These are phyloP conservation scores for Citrus trifoliata DNA, from an alignment of 345 rosid species.

Conservation along the genomic window DNA sequence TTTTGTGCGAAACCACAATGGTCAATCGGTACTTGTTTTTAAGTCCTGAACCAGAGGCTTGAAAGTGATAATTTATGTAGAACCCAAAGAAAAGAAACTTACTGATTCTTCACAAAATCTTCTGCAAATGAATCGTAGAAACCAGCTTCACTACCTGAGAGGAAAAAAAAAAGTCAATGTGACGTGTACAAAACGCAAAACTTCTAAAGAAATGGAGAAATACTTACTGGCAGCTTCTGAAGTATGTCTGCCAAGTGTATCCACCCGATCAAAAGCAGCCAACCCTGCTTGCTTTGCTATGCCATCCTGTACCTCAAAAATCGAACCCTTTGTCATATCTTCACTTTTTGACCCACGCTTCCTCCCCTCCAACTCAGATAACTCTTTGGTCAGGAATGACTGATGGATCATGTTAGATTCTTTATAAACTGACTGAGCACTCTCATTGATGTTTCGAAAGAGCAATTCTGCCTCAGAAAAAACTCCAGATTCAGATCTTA, in stretches of 20 bases:
- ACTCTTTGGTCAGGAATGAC: slow-evolving; percentile 25
- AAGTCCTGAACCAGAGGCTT: not conserved
- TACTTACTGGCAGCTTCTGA: slow-evolving; percentile 35
- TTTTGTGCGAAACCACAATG: not conserved
- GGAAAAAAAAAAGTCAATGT: not conserved
- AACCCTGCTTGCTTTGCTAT: slow-evolving; percentile 28
- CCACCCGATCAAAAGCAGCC: slow-evolving; percentile 27
- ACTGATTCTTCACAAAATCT: slow-evolving; percentile 37
- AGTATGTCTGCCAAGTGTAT: slow-evolving; percentile 33
- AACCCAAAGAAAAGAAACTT: slow-evolving; percentile 18
- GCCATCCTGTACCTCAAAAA: slow-evolving; percentile 41
- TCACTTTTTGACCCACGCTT: slow-evolving; percentile 26
- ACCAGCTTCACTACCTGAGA: slow-evolving; percentile 30
- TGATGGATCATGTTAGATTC: slow-evolving; percentile 30
- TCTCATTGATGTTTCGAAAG: slow-evolving; percentile 23
- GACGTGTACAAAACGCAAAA: not conserved
- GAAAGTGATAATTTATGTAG: not conserved
- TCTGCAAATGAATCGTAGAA: slow-evolving; percentile 40
- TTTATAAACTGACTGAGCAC: slow-evolving; percentile 24
- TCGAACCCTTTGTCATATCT: slow-evolving; percentile 26
- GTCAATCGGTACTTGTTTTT: not conserved
- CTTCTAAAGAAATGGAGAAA: not conserved
- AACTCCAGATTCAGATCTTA: slow-evolving; percentile 35
- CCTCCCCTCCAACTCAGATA: slow-evolving; percentile 32
- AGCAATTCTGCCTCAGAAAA: slow-evolving; percentile 25